Evolutionary conservation across 83 land plant species (phyloP).

Genomic region (Picea abies): DNA sequence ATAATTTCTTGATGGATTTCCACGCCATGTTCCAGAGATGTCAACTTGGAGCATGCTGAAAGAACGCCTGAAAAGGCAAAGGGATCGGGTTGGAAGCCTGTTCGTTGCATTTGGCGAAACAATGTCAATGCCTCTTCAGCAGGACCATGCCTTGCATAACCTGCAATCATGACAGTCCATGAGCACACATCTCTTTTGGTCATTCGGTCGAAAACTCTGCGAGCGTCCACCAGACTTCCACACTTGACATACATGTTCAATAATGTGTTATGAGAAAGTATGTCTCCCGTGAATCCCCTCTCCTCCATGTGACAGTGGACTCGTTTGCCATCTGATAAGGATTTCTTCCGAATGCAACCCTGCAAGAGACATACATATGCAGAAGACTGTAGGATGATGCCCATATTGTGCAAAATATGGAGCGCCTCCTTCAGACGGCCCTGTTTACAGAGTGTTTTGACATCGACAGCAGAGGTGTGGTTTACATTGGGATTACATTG

Average conservation of each 20-base stretch:
- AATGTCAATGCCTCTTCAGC: conserved; percentile 30
- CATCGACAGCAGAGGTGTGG: not conserved
- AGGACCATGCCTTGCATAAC: not conserved
- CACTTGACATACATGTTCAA: conserved; percentile 37
- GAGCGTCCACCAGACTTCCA: conserved; percentile 10
- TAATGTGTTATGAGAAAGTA: not conserved
- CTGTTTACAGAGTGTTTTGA: conserved; percentile 26
- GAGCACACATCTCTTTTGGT: conserved; percentile 24
- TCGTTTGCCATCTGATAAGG: conserved; percentile 10
- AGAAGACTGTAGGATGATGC: not conserved
- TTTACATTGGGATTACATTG: too few species aligned
- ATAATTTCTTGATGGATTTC: conserved; percentile 29
- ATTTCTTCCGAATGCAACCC: not conserved
- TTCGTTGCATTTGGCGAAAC: conserved; percentile 28
- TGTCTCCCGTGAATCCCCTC: not conserved
- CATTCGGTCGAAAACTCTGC: conserved; percentile 23
- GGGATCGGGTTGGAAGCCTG: conserved; percentile 20
- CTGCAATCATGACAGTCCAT: conserved; percentile 47
- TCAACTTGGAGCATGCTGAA: conserved; percentile 27
- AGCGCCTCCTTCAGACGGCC: not conserved
- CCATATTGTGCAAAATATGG: not conserved
- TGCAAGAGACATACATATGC: not conserved
- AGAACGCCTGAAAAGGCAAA: conserved; percentile 25
- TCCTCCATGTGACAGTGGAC: not conserved
- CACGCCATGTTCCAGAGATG: conserved; percentile 18